Evolutionary conservation across 345 rosid genomes (phyloP), one percentile per base, ranked within the genome.

Genomic region (Salix dunnii): DNA sequence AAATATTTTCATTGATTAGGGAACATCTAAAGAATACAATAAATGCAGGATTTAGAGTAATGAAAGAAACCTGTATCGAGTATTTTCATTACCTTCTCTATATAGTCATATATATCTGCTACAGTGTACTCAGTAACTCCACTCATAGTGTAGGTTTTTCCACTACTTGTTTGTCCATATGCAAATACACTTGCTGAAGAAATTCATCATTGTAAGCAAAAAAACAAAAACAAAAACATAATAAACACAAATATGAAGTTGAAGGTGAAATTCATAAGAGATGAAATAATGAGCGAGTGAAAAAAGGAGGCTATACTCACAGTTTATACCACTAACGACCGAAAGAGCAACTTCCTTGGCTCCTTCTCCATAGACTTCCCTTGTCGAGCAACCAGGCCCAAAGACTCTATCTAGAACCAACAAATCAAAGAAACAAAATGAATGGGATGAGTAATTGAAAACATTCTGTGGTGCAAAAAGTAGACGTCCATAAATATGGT

Each of bases 141-240:
- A 77, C 78, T 79, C 99, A 93, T 95, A 30, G 98, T 95, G 83
- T 87, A 95, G 4, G 97, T 95, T 85, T 95, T 93, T 82, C 99
- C 99, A 71, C 97, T 90, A 78, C 97, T 95, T 71, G 98, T 95
- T 90, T 95, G 99, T 79, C 99, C 99, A 80, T 95, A 95, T 48
- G 98, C 97, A 83, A 95, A 95, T 78, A 91, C 91, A 80, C 98
- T 93, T 20, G 98, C 99, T 95, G 89, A 78, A 87, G 77, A 79
- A 42, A 49, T 79, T 65, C 31, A 51, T 74, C 36, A 38, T 67
- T 21, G 33, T 31, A 27, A 64, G 18, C 49, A 36, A 65, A 42
- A 28, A 8, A 33, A 8, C 23, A 28, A 8, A 35, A 20, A 5
- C n/a, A n/a, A n/a, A n/a, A n/a, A n/a, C n/a, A n/a, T 17, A 31